Conservation (phyloP, 2,329 filamentous ascomycete species). For the Cryoendolithus antarcticus region DNA sequence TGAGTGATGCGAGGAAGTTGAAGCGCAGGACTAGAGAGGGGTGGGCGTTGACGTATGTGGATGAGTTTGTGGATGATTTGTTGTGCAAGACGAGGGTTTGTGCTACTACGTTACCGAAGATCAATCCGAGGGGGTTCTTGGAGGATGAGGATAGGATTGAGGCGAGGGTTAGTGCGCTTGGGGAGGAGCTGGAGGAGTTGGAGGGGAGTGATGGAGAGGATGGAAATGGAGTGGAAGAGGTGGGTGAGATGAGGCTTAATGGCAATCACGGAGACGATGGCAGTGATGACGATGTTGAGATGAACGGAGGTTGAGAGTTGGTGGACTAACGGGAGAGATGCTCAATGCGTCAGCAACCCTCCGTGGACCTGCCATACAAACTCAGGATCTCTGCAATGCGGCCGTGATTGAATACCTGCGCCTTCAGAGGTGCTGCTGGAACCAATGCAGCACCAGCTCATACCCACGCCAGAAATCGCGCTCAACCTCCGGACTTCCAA, state of each 20-base stretch:
- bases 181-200: slow-evolving; percentile 60
- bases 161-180: slow-evolving; percentile 70
- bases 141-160: slow-evolving; percentile 86
- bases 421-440: no score
- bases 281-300: no score
- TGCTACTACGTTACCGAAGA: slow-evolving; percentile 82
- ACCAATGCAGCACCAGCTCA: no score
- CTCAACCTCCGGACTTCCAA: no score
- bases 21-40: slow-evolving; percentile 62
- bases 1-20: slow-evolving; percentile 75
- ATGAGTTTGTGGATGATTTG: slow-evolving; percentile 88
- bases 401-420: no score
- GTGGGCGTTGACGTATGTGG: slow-evolving; percentile 66
- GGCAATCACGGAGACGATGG: slow-evolving; percentile 5
- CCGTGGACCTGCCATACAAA: no score
- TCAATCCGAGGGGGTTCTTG: slow-evolving; percentile 67
- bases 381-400: no score
- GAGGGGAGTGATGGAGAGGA: slow-evolving; percentile 27
- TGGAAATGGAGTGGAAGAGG: slow-evolving; percentile 2
- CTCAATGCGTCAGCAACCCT: no score
- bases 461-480: no score
- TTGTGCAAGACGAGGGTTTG: slow-evolving; percentile 82
- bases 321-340: no score
- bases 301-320: no score
- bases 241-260: slow-evolving; percentile 1